Evolutionary conservation across 2,329 filamentous ascomycete species (phyloP), one percentile per base, ranked within the genome.

Genomic region (Ciborinia camelliae): DNA sequence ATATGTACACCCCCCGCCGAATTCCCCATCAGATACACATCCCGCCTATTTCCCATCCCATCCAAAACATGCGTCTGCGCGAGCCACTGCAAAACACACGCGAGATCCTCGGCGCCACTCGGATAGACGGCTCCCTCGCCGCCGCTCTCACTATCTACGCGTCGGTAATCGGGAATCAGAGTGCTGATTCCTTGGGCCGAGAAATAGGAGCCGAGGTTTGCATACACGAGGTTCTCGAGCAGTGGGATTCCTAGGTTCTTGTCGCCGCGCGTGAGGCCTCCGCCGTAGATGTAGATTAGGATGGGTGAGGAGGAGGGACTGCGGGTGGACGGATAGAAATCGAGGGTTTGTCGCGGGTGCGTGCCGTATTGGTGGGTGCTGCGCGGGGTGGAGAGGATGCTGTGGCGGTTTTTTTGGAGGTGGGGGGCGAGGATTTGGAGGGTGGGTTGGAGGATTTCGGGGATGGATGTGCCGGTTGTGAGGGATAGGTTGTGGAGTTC

Each of bases 1-100:
- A 70, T 48, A 60, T 75, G 73, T 1, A 75, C 63, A 7, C 73
- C 73, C 1, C 74, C 74, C 1, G 73, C 73, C 26, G 72, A 75
- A 55, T 75, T 75, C 1, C 73, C 74, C 61, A 73, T 62, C 10
- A 75, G 45, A 39, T 69, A 71, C 1, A 75, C 69, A 52, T 74
- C 67, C 14, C 67, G 63, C 23, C 62, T 67, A 12, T 62, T 67
- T 7, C 66, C 32, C 32, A 23, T 43, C n/a, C 37, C 65, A 64
- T 8, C 48, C 61, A 60, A 71, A 65, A 8, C 71, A 20, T 72
- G 72, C 72, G 32, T 66, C 65, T 50, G 72, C 14, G 60, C 55
- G 2, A 63, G 30, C 60, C 60, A 63, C 26, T 60, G 54, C 8
- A 64, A 35, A 12, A 70, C 69, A 2, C 63, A 20, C 26, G 57